A percentile compares a stretch with the other conserved stretches of the same genome.
These are phyloP conservation scores for Xylaria sp. DNA, from an alignment of 2,329 filamentous ascomycete species.

Conservation along the genomic window DNA sequence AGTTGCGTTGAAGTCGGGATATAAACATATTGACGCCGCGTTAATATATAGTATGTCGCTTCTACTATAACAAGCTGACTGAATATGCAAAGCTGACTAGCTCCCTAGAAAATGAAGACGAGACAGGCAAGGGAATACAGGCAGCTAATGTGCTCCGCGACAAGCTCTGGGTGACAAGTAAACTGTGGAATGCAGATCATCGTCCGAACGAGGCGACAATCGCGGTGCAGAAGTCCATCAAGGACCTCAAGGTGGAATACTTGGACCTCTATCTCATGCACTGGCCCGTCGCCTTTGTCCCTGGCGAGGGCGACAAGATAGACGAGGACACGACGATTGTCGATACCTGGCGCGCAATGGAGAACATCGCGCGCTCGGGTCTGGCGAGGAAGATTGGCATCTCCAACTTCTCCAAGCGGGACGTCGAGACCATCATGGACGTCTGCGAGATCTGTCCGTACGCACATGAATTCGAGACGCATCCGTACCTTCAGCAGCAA, in stretches of 20 bases:
- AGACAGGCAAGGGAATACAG: conserved; percentile 60
- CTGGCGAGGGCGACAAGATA: conserved; percentile 44
- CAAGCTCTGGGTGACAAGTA: conserved; percentile 63
- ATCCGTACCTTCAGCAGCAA: conserved; percentile 63
- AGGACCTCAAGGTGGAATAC: conserved; percentile 60
- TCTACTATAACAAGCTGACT: background rate
- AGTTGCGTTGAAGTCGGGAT: conserved; percentile 47
- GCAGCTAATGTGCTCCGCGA: conserved; percentile 61
- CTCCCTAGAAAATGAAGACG: conserved; percentile 57
- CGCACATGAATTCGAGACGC: conserved; percentile 68
- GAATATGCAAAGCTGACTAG: conserved; percentile 14
- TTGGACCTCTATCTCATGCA: conserved; percentile 65
- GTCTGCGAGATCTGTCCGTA: conserved; percentile 62
- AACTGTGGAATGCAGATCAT: conserved; percentile 51
- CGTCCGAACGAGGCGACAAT: conserved; percentile 53
- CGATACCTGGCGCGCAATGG: conserved; percentile 69
- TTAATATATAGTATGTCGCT: conserved; percentile 45
- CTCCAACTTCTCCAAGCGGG: conserved; percentile 65
- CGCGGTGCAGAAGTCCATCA: conserved; percentile 60
- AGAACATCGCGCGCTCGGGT: conserved; percentile 62
- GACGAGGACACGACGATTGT: conserved; percentile 49
- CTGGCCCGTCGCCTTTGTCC: conserved; percentile 53
- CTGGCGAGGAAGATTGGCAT: conserved; percentile 69
- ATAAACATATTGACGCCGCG: conserved; percentile 49
- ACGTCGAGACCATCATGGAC: conserved; percentile 55